Evolutionary conservation across 2,329 filamentous ascomycete genomes (phyloP).

Genomic region (Neonectria hederae): DNA sequence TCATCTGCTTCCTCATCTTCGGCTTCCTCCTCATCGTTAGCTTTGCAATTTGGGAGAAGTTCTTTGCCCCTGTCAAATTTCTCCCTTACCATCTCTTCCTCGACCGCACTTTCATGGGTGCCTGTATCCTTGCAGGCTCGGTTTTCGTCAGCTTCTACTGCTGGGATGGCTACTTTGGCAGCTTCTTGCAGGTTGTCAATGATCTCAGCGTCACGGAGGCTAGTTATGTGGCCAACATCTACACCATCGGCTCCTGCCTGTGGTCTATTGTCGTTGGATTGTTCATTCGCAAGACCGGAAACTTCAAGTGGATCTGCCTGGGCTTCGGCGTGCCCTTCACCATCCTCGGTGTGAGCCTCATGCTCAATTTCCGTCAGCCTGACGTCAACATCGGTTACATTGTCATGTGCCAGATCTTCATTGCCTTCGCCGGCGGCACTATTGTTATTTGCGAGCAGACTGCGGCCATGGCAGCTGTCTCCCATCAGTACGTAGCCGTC

Average conservation of each 20-base stretch:
- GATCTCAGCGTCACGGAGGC: conserved; percentile 58
- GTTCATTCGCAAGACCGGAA: conserved; percentile 59
- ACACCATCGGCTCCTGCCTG: conserved; percentile 60
- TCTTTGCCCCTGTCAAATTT: conserved; percentile 65
- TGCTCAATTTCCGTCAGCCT: conserved; percentile 67
- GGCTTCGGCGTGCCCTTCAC: conserved; percentile 64
- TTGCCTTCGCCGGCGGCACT: conserved; percentile 25
- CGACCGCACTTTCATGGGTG: conserved; percentile 59
- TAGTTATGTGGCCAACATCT: conserved; percentile 60
- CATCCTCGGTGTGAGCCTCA: conserved; percentile 63
- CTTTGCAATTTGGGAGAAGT: conserved; percentile 67
- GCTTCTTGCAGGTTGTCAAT: conserved; percentile 64
- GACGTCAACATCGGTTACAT: conserved; percentile 61
- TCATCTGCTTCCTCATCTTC: conserved; percentile 65
- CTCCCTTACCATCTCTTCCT: conserved; percentile 62
- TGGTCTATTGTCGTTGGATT: conserved; percentile 58
- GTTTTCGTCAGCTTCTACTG: conserved; percentile 57
- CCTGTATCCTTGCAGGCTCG: conserved; percentile 52
- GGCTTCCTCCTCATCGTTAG: conserved; percentile 64
- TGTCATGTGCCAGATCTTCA: conserved; percentile 52
- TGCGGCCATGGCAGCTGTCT: conserved; percentile 20
- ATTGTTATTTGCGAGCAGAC: conserved; percentile 29
- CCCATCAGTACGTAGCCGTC: conserved; percentile 23
- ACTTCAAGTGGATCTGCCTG: conserved; percentile 63
- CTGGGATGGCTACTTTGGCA: conserved; percentile 61